A percentile compares a stretch with the other conserved stretches of the same genome.
These are phyloP conservation scores for Huntiella savannae DNA, from an alignment of 2,329 filamentous ascomycete genomes.

Conservation along the genomic window DNA sequence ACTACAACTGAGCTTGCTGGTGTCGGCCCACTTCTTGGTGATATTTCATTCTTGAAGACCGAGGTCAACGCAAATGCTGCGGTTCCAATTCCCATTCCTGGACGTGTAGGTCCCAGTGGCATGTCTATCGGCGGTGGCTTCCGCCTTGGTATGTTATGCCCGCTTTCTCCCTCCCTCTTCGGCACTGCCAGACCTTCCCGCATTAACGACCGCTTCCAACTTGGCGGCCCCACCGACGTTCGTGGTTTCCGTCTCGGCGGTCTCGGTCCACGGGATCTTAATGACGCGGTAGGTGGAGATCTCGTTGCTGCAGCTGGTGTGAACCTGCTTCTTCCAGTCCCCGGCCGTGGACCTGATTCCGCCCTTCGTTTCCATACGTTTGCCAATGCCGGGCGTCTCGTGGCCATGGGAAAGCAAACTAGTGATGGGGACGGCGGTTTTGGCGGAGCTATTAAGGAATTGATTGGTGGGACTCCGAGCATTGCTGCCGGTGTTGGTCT, in stretches of 20 bases:
- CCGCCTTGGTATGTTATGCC: conserved; percentile 65
- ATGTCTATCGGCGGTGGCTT: conserved; percentile 69
- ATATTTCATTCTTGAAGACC: conserved; percentile 87
- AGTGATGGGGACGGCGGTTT: conserved; percentile 27
- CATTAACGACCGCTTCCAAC: conserved; percentile 85
- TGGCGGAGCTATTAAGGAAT: conserved; percentile 36
- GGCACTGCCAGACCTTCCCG: conserved; percentile 47
- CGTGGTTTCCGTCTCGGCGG: conserved; percentile 83
- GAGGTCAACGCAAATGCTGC: conserved; percentile 68
- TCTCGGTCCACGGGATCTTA: conserved; percentile 70
- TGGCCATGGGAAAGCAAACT: conserved; percentile 31
- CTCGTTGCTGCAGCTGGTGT: conserved; percentile 78
- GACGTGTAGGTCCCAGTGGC: conserved; percentile 49
- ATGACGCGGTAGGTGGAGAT: conserved; percentile 77
- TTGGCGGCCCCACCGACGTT: conserved; percentile 86
- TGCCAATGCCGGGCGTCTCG: conserved; percentile 70
- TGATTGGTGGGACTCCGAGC: conserved; percentile 62
- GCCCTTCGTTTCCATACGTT: conserved; percentile 79
- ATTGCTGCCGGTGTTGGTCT: conserved; percentile 73
- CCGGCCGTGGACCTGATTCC: conserved; percentile 60
- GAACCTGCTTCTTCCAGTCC: conserved; percentile 69
- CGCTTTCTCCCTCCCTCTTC: conserved; percentile 39
- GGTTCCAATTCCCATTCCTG: conserved; percentile 52
- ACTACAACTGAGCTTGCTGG: conserved; percentile 71
- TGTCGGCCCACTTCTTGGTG: conserved; percentile 62